Conservation (phyloP, 2,329 filamentous ascomycete species). For the Ustulina deusta region DNA sequence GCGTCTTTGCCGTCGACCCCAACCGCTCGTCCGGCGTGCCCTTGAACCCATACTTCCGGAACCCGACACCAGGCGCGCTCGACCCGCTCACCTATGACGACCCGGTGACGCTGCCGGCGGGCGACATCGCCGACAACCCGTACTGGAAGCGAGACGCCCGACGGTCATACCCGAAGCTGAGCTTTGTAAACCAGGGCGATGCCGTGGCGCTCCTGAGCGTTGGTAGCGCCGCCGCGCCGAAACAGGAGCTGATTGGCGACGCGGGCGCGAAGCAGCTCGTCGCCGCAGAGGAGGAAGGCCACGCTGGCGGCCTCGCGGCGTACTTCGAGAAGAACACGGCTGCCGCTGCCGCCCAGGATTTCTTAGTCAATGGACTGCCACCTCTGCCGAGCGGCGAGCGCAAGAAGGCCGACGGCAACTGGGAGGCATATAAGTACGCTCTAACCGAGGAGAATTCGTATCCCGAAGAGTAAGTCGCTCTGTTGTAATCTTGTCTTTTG, state of each 20-base stretch:
- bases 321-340: conserved; percentile 74
- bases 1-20: conserved; percentile 82
- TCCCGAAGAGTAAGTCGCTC: conserved; percentile 69
- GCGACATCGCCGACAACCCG: conserved; percentile 88
- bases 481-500: not conserved
- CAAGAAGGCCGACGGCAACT: conserved; percentile 60
- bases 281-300: conserved; percentile 78
- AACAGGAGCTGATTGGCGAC: conserved; percentile 84
- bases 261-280: conserved; percentile 77
- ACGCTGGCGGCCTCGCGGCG: conserved; percentile 74
- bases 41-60: conserved; percentile 91
- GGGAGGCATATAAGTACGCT: conserved; percentile 77
- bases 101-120: conserved; percentile 84
- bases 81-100: conserved; percentile 82
- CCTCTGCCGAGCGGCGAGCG: conserved; percentile 83
- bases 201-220: conserved; percentile 86
- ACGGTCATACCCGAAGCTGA: conserved; percentile 83
- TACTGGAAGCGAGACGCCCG: conserved; percentile 97
- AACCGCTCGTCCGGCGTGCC: conserved; percentile 92
- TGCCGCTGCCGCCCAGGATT: conserved; percentile 61
- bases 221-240: conserved; percentile 83
- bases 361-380: conserved; percentile 84
- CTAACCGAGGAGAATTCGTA: conserved; percentile 77
- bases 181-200: conserved; percentile 84
- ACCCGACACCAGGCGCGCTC: conserved; percentile 80